A percentile compares a stretch with the other conserved stretches of the same genome.
phyloP scores from a whole-genome alignment of 306 rosid species.

The Elaeagnus macrophylla region DNA sequence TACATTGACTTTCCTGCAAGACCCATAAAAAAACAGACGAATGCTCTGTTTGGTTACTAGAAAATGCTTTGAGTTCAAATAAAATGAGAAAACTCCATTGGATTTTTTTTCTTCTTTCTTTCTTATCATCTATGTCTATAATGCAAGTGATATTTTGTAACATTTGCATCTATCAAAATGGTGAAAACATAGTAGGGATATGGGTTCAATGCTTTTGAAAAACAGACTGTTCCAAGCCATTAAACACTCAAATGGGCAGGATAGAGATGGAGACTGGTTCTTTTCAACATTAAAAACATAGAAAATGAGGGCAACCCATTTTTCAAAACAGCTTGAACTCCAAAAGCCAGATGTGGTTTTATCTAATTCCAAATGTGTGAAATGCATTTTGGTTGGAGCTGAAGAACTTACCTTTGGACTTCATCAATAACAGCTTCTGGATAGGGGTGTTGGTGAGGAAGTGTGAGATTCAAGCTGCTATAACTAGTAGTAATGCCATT shows the following conservation, averaged over 20 bases:
- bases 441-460: constrained; percentile 69
- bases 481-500: constrained; percentile 21
- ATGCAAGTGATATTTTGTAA: not conserved
- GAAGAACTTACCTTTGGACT: constrained; percentile 52
- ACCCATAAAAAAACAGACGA: not conserved
- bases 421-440: constrained; percentile 70
- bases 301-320: constrained; percentile 4
- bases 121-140: not conserved
- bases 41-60: constrained; percentile 13
- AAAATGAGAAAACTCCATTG: not conserved
- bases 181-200: not conserved
- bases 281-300: constrained; percentile 1
- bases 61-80: not conserved
- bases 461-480: constrained; percentile 40
- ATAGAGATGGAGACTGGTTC: not conserved
- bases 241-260: constrained; percentile 5
- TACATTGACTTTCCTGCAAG: constrained; percentile 57
- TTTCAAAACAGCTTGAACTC: not conserved
- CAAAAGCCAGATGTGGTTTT: constrained; percentile 12
- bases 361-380: not conserved
- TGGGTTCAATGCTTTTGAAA: not conserved
- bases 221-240: not conserved
- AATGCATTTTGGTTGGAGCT: not conserved
- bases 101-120: not conserved
- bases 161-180: no score